Percentiles rank a stretch among this genome's conserved stretches.
Conservation (phyloP, 371 early-diverging fungal species). For the Dentiscutata heterogama region DNA sequence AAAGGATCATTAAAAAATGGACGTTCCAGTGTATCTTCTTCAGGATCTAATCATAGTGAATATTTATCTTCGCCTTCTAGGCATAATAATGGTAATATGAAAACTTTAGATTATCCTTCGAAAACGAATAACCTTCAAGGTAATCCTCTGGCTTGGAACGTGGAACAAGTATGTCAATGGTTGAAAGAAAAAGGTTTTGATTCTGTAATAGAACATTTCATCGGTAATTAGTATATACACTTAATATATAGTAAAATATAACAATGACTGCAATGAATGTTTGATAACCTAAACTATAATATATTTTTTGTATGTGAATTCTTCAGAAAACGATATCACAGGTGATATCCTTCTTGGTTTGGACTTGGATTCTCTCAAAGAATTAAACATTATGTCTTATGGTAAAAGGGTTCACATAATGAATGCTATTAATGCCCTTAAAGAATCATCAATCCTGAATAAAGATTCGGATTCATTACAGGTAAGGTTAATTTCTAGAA, state of each 20-base stretch:
- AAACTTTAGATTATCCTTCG: background rate
- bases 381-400: slow-evolving; percentile 72
- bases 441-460: slow-evolving; percentile 17
- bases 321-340: slow-evolving; percentile 74
- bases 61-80: no score
- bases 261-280: background rate
- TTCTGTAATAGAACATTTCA: slow-evolving; percentile 62
- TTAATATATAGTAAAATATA: background rate
- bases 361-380: slow-evolving; percentile 72
- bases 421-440: slow-evolving; percentile 66
- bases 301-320: background rate
- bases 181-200: slow-evolving; percentile 67
- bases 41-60: no score
- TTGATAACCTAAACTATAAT: background rate
- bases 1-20: background rate
- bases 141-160: slow-evolving; percentile 64
- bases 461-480: no score
- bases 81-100: background rate
- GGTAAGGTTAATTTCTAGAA: no score
- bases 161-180: slow-evolving; percentile 71
- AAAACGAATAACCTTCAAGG: background rate
- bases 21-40: no score
- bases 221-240: slow-evolving; percentile 56
- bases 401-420: slow-evolving; percentile 77
- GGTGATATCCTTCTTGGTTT: slow-evolving; percentile 74